Base-by-base conservation (phyloP, 2,329 filamentous ascomycete genomes). In the Nannizzia gypsea region DNA sequence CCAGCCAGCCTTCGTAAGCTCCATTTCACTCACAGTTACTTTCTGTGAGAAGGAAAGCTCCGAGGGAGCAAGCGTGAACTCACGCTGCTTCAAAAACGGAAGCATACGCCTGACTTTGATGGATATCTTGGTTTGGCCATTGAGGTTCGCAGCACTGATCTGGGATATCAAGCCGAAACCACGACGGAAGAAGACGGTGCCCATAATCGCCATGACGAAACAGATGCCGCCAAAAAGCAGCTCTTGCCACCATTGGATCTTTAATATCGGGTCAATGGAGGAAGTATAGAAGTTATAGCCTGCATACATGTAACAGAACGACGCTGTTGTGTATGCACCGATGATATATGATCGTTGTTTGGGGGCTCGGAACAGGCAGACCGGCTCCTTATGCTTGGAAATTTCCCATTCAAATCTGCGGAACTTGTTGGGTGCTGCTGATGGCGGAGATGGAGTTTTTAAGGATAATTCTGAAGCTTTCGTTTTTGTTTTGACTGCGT, bases 341-440 rank as follows among this genome's bases (percentile, higher is more conserved):
- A 81, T 68, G 63, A 86, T 78, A 70, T 84, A 86, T 72, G 79
- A 78, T 60, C 80, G 80, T 66, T 88, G 84, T 0, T 83, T 83
- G 13, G 83, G 83, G 1, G 81, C 80, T 66, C 85, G 77, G 74
- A 87, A 89, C 48, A 89, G 76, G 2, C 81, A 71, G 6, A 85
- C 83, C 3, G 81, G 77, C 63, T 82, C 81, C n/a, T 42, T 15
- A 36, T 26, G 56, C 61, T 76, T 74, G 13, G 82, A 80, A 40
- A 89, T 77, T 61, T 77, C 36, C 20, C 20, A 60, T 28, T 60
- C 58, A 38, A 65, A 64, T 48, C 58, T 61, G 48, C 59, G 58
- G 34, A 64, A 63, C 48, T 55, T 58, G 8, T 40, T 57, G 40
- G 55, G 52, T n/a, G 46, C 3, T 52, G 34, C 36, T 3, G 56